These are phyloP conservation scores for Phlebiopsis flavidoalba DNA, from an alignment of 768 basidiomycete genomes.

Conservation along the genomic window DNA sequence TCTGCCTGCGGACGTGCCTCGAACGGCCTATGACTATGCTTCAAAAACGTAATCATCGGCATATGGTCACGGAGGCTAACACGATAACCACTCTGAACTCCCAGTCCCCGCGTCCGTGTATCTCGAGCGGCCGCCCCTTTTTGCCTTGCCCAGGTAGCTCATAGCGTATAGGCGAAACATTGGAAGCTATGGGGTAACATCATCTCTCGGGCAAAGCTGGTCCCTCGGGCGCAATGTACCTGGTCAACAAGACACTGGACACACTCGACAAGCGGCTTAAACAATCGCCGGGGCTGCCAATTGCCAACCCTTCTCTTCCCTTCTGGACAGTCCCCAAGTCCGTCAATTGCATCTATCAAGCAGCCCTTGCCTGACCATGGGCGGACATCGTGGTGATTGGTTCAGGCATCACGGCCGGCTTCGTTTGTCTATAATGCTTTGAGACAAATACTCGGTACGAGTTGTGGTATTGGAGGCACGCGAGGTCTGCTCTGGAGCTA, in stretches of 20 bases:
- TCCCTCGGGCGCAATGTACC: constrained; percentile 13
- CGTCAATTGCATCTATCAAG: constrained; percentile 34
- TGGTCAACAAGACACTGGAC: constrained; percentile 20
- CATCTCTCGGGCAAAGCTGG: constrained; percentile 18
- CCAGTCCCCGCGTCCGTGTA: background rate
- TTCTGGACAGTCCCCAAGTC: constrained; percentile 61
- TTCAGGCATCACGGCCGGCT: constrained; percentile 72
- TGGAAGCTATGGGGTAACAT: constrained; percentile 16
- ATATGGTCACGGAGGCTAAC: background rate
- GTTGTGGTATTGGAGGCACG: constrained; percentile 81
- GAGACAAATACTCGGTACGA: constrained; percentile 27
- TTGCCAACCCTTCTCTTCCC: constrained; percentile 45
- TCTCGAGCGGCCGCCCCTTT: background rate
- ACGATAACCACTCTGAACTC: background rate
- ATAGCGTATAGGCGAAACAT: background rate
- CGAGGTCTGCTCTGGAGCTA: constrained; percentile 70
- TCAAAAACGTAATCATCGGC: background rate
- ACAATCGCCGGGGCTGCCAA: constrained; percentile 49
- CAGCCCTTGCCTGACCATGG: constrained; percentile 38
- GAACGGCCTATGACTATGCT: background rate
- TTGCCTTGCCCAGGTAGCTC: background rate
- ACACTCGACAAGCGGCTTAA: constrained; percentile 29
- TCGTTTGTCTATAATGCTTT: constrained; percentile 53
- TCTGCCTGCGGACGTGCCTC: background rate
- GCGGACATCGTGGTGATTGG: constrained; percentile 72